Evolutionary conservation across 2,329 filamentous ascomycete species (phyloP), one percentile per base, ranked within the genome.

Genomic region (Alternaria atra): DNA sequence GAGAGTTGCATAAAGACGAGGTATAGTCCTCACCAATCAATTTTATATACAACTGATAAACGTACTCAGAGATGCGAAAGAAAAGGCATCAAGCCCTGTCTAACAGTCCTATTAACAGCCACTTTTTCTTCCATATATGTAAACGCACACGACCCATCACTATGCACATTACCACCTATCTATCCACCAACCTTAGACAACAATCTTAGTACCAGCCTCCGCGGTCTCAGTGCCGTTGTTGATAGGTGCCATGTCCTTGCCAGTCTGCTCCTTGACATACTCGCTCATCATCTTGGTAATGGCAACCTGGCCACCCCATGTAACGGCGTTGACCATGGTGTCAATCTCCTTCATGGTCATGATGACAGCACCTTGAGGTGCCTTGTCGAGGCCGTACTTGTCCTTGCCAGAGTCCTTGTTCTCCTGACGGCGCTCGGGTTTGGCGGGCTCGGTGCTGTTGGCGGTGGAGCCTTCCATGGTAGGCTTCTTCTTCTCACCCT

Each of bases 261-360:
- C 70, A 6, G 68, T 72, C 64, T 73, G 68, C 6, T 51, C 64
- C 65, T 74, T 70, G 42, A 75, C 71, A 40, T 71, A 77, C 6
- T 77, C 70, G 55, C 57, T 73, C 75, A 77, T 77, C 73, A 77
- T 77, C 68, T 75, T 51, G 8, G 65, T 71, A 46, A 77, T 73
- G 4, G 73, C 69, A 8, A 68, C 69, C 55, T 76, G 69, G 17
- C 72, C 72, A 55, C 68, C 73, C 72, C 73, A 77, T 7, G 57
- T 48, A 15, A 68, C 54, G 17, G 67, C 43, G 37, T 64, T 48
- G 6, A 65, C 75, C 76, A 79, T 79, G 30, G 65, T 65, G 43
- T 77, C 70, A 20, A 79, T 65, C 60, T 73, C 66, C 60, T 70
- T 71, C 76, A 79, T 77, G 23, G 68, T 73, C 67, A 79, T 73